These are phyloP conservation scores for Gossypioides kirkii DNA, from an alignment of 345 rosid species.

Conservation along the genomic window DNA sequence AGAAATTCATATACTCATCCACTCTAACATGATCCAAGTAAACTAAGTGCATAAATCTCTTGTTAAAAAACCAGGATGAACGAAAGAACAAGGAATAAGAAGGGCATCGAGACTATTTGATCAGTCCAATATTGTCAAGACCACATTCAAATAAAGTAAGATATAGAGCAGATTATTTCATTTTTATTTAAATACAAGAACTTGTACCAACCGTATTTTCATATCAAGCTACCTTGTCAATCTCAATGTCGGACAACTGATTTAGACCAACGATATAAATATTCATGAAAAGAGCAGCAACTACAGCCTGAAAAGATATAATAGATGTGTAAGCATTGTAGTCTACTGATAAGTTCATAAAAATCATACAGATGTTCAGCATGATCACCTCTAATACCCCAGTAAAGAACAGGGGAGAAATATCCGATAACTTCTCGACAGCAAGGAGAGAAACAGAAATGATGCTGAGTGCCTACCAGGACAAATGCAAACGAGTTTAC, in stretches of 20 bases:
- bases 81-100: neutral
- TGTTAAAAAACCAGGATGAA: neutral
- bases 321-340: neutral
- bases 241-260: conserved; percentile 84
- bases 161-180: neutral
- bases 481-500: conserved; percentile 1
- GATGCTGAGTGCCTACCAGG: conserved; percentile 70
- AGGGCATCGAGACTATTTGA: neutral
- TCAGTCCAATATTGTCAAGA: conserved; percentile 5
- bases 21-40: neutral
- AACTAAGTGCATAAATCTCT: conserved; percentile 6
- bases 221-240: conserved; percentile 63
- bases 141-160: neutral
- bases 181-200: neutral
- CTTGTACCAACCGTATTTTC: neutral
- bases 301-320: conserved; percentile 64
- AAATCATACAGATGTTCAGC: neutral
- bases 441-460: conserved; percentile 91
- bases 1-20: conserved; percentile 1
- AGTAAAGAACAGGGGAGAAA: conserved; percentile 60
- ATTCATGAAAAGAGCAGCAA: conserved; percentile 92
- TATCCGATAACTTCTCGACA: conserved; percentile 67
- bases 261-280: conserved; percentile 87
- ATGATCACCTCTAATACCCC: conserved; percentile 72
- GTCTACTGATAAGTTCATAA: neutral